phyloP scores from a whole-genome alignment of 2,329 filamentous ascomycete species.

The Colletotrichum sp. region DNA sequence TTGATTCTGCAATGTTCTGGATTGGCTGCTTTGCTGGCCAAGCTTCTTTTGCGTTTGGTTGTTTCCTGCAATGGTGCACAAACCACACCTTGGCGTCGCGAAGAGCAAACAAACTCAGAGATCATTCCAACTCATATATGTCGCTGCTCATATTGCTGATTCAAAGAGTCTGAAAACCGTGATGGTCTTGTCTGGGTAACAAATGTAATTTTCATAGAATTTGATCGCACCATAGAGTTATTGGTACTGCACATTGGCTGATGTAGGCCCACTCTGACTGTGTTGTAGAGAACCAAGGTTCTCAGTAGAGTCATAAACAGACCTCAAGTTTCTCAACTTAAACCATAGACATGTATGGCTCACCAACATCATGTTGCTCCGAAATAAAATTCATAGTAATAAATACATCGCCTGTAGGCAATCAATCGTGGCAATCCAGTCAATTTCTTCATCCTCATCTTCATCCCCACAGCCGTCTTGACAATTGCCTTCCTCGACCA shows the following conservation, averaged over 20 bases:
- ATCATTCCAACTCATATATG: neutral
- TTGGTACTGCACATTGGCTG: neutral
- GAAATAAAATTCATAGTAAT: neutral
- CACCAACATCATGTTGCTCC: neutral
- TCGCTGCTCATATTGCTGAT: neutral
- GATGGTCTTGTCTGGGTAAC: neutral
- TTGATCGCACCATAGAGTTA: neutral
- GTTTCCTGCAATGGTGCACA: neutral
- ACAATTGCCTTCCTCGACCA: neutral
- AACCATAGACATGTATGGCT: neutral
- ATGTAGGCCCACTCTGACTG: neutral
- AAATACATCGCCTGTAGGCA: neutral
- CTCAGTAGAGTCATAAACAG: neutral
- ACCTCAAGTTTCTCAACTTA: neutral
- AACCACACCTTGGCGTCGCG: neutral
- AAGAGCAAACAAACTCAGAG: neutral
- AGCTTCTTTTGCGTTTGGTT: neutral
- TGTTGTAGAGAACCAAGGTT: neutral
- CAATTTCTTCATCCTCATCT: neutral
- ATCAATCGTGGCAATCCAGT: neutral
- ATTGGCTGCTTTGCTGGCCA: neutral
- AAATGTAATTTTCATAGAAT: neutral
- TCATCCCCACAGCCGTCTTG: neutral
- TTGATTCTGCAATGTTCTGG: neutral
- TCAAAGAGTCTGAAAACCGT: neutral